phyloP scores from a whole-genome alignment of 345 rosid genomes.

The Crucihimalaya himalaica region DNA sequence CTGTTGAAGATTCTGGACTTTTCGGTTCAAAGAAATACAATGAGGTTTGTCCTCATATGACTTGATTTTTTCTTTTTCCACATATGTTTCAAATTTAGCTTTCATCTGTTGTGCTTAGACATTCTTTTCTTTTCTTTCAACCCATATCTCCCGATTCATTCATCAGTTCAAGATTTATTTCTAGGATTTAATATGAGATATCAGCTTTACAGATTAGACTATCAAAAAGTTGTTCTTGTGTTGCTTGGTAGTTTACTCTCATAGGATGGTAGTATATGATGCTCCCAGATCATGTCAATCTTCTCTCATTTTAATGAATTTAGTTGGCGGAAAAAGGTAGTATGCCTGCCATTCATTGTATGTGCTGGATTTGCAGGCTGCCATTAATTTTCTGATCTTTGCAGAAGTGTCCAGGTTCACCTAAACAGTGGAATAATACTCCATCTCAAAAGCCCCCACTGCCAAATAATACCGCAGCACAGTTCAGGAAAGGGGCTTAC shows the following conservation, averaged over 20 bases:
- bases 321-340: slow-evolving; percentile 10
- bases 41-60: slow-evolving; percentile 54
- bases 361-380: slow-evolving; percentile 16
- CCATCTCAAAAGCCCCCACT: slow-evolving; percentile 76
- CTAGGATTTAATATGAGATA: slow-evolving; percentile 1
- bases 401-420: slow-evolving; percentile 85
- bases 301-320: slow-evolving; percentile 4
- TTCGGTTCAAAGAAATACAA: slow-evolving; percentile 69
- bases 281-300: not conserved
- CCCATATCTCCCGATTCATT: slow-evolving; percentile 8
- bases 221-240: not conserved
- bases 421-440: slow-evolving; percentile 68
- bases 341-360: not conserved
- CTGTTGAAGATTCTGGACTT: slow-evolving; percentile 87
- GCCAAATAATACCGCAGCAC: slow-evolving; percentile 63
- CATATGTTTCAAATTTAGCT: not conserved
- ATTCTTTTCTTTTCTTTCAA: not conserved
- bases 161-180: not conserved
- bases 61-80: slow-evolving; percentile 6
- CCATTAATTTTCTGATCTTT: slow-evolving; percentile 9
- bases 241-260: not conserved
- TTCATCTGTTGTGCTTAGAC: slow-evolving; percentile 20
- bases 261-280: not conserved
- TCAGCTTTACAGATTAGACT: not conserved
- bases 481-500: slow-evolving; percentile 84